Base-by-base conservation (phyloP, 306 rosid genomes). In the Vachellia pachyceras region DNA sequence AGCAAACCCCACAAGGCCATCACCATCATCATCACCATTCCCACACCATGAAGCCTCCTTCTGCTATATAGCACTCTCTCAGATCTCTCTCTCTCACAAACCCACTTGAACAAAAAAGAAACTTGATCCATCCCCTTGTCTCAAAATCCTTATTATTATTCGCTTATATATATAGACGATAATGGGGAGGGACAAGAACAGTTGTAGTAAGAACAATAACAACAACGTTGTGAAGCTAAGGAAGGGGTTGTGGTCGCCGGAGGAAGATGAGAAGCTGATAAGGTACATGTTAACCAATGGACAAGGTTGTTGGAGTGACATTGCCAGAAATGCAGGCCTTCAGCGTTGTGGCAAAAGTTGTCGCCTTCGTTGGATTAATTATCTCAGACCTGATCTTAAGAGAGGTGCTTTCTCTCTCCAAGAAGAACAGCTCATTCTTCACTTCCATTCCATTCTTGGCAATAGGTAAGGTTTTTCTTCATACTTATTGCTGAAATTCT, bases 311-410 rank as follows among this genome's bases (percentile, higher is more conserved):
- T 95, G 98, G 98, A 92, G 91, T 82, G 97, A 95, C 85, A 88
- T 92, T 77, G 97, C 98, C 3, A 88, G 90, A 68, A 95, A 91
- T 82, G 94, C 97, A 2, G 98, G 95, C 3, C 97, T 95, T 45
- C 92, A 86, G 29, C 84, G 98, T 37, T 95, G 98, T 37, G 98
- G 98, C 0, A 95, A 95, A 82, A 95, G 98, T 46, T 95, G 98
- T 50, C 92, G 98, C n/a, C 97, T 95, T 40, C 98, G 98, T 18
- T 95, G 98, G 98, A 95, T 95, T 57, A 95, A 95, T 77, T 95
- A 95, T 88, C 79, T 95, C 74, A 87, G 98, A 74, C 98, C 98
- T 14, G 98, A 95, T 75, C 98, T 95, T 54, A 95, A 91, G 68
- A 91, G 98, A 3, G 98, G 98, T 29, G 94, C 98, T 2, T 95